Evolutionary conservation across 176 grass and related monocot genomes (phyloP).

Genomic region (Phragmites australis): DNA sequence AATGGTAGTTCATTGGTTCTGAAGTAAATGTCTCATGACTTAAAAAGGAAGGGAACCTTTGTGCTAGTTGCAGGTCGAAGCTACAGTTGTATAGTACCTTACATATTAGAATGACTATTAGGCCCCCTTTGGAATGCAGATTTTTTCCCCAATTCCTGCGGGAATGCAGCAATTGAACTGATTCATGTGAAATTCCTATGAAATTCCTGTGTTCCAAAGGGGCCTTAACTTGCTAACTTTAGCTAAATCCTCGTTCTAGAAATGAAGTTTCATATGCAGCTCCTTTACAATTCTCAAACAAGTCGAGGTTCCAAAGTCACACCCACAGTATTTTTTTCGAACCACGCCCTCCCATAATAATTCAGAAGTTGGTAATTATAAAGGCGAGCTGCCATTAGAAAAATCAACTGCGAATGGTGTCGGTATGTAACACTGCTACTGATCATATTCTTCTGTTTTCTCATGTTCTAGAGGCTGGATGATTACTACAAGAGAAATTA

Average conservation of each 20-base stretch:
- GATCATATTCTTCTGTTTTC: neutral
- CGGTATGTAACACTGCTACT: neutral
- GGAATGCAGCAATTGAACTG: too few species aligned
- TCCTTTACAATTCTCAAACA: neutral
- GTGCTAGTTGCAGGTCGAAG: neutral
- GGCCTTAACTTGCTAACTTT: neutral
- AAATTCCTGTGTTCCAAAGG: too few species aligned
- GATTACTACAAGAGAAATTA: slow-evolving; percentile 88
- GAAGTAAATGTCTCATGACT: neutral
- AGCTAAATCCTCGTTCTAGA: neutral
- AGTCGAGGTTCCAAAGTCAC: neutral
- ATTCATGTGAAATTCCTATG: too few species aligned
- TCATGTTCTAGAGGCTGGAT: slow-evolving; percentile 61
- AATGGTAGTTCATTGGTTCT: neutral
- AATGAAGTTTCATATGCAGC: neutral
- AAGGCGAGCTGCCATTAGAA: neutral
- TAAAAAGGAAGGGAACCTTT: neutral
- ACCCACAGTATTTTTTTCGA: too few species aligned
- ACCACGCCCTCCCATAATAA: too few species aligned
- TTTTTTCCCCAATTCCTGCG: too few species aligned
- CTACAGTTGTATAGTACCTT: neutral
- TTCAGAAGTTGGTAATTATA: neutral
- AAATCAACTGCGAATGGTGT: neutral
- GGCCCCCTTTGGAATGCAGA: too few species aligned
- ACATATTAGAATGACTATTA: neutral